Evolutionary conservation across 768 basidiomycete genomes (phyloP).

Genomic region (Lactifluus subvellereus): DNA sequence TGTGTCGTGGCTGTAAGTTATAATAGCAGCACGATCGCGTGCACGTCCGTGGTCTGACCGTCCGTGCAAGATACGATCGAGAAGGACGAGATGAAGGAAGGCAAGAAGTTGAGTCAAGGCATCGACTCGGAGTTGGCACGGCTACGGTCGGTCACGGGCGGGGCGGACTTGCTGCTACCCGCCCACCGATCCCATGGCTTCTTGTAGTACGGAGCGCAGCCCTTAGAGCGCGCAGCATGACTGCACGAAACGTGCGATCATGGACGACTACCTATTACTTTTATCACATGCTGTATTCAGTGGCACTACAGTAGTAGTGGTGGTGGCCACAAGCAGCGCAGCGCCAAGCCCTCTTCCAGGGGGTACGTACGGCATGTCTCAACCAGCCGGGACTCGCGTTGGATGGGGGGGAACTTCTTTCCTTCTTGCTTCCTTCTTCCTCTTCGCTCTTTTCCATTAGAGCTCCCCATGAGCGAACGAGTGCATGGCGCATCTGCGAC

Average conservation of each 20-base stretch:
- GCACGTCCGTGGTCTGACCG: too few relatives aligned
- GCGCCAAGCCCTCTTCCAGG: background rate
- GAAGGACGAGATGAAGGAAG: background rate
- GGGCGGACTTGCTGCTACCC: background rate
- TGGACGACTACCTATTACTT: background rate
- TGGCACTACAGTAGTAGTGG: background rate
- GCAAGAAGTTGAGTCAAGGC: background rate
- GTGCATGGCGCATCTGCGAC: background rate
- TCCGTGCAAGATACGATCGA: too few relatives aligned
- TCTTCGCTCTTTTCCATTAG: background rate
- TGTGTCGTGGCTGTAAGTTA: background rate
- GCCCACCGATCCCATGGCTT: too few relatives aligned
- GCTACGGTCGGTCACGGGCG: background rate
- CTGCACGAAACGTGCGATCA: background rate
- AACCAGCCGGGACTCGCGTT: background rate
- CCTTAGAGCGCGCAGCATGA: background rate
- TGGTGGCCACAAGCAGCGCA: background rate
- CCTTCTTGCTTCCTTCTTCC: background rate
- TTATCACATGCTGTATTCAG: background rate
- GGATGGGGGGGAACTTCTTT: background rate
- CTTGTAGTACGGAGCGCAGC: too few relatives aligned
- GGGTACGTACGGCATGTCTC: background rate
- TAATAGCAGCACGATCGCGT: background rate
- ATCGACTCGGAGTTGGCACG: background rate
- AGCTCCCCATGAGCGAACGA: background rate